Percentiles rank a stretch among this genome's conserved stretches.
These are phyloP conservation scores for Trametes cubensis DNA, from an alignment of 768 basidiomycete genomes.

Conservation along the genomic window DNA sequence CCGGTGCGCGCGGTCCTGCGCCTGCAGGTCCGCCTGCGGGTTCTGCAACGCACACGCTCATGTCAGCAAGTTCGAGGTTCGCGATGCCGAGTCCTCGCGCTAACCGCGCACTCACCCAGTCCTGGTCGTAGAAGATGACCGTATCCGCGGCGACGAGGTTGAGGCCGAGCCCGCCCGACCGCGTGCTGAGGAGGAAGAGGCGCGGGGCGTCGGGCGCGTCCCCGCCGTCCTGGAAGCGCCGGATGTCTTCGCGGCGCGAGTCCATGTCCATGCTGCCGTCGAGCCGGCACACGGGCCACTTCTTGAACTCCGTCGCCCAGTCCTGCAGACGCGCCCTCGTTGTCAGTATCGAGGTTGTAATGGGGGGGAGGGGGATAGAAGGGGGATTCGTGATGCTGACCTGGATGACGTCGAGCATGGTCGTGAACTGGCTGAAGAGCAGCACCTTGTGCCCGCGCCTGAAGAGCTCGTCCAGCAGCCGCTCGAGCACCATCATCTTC, in stretches of 20 bases:
- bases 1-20: slow-evolving; percentile 93
- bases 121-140: slow-evolving; percentile 92
- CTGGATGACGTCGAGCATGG: slow-evolving; percentile 95
- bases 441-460: slow-evolving; percentile 79
- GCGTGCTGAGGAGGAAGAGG: slow-evolving; percentile 80
- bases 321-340: slow-evolving; percentile 48
- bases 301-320: slow-evolving; percentile 86
- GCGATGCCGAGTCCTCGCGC: not conserved
- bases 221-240: slow-evolving; percentile 76
- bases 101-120: slow-evolving; percentile 71
- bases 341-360: not conserved
- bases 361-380: not conserved
- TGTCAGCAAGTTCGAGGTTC: not conserved
- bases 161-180: slow-evolving; percentile 79
- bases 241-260: slow-evolving; percentile 84
- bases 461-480: slow-evolving; percentile 83
- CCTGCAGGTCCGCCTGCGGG: slow-evolving; percentile 96
- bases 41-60: slow-evolving; percentile 49
- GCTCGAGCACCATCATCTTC: slow-evolving; percentile 96
- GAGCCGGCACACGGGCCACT: slow-evolving; percentile 85
- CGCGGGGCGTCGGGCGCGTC: slow-evolving; percentile 62
- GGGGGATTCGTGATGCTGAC: slow-evolving; percentile 53
- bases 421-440: slow-evolving; percentile 93
- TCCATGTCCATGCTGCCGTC: slow-evolving; percentile 85
- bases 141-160: slow-evolving; percentile 85